These are phyloP conservation scores for Collybia nuda DNA, from an alignment of 768 basidiomycete genomes.

Conservation along the genomic window DNA sequence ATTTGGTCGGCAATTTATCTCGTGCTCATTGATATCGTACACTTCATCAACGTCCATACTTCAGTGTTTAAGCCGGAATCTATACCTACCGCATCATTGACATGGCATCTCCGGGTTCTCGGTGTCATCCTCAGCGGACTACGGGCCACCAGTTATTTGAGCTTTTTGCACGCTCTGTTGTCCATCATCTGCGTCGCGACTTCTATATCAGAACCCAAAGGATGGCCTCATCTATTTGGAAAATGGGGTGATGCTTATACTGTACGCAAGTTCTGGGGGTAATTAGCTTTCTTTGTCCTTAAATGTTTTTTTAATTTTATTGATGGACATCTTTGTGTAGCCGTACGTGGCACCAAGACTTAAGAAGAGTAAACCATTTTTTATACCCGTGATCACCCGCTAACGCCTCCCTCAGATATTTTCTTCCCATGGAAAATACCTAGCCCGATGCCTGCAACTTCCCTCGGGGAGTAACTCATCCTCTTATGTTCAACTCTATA, in stretches of 20 bases:
- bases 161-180: slow-evolving; percentile 3
- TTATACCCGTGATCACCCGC: background rate
- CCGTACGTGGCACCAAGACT: slow-evolving; percentile 35
- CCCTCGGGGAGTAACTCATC: slow-evolving; percentile 21
- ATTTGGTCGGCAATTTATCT: slow-evolving; percentile 7
- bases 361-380: slow-evolving; percentile 28
- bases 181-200: slow-evolving; percentile 11
- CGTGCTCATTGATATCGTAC: slow-evolving; percentile 20
- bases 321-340: slow-evolving; percentile 11
- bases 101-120: slow-evolving; percentile 12
- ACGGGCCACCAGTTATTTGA: slow-evolving; percentile 8
- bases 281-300: slow-evolving; percentile 5
- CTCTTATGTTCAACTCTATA: slow-evolving; percentile 30
- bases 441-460: slow-evolving; percentile 22
- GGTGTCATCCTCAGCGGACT: slow-evolving; percentile 1
- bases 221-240: slow-evolving; percentile 32
- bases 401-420: slow-evolving; percentile 17
- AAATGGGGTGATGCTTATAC: slow-evolving; percentile 25
- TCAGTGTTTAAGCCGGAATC: slow-evolving; percentile 10
- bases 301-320: too few relatives aligned
- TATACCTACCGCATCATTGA: slow-evolving; percentile 4
- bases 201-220: slow-evolving; percentile 19
- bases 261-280: slow-evolving; percentile 34
- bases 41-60: slow-evolving; percentile 16
- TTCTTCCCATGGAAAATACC: slow-evolving; percentile 22